Percentiles rank a stretch among this genome's conserved stretches.
These are phyloP conservation scores for Nemania diffusa DNA, from an alignment of 2,329 filamentous ascomycete genomes.

Conservation along the genomic window DNA sequence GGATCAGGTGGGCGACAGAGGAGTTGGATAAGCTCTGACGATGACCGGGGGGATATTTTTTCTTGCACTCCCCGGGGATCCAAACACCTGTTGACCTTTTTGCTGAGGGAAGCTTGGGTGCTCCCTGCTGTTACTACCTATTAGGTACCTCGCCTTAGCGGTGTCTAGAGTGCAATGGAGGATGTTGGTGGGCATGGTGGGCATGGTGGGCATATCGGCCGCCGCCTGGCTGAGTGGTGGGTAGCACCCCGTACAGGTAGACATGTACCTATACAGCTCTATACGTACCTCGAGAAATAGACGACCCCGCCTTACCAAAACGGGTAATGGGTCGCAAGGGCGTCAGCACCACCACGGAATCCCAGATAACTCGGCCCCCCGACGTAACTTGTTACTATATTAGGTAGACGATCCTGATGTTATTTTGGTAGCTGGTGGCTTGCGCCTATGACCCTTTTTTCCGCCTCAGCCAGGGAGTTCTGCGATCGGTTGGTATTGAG, in stretches of 20 bases:
- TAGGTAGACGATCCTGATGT: background rate
- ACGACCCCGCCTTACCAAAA: conserved; percentile 27
- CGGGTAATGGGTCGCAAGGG: conserved; percentile 16
- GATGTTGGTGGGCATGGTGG: conserved; percentile 23
- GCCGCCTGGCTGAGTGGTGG: conserved; percentile 2
- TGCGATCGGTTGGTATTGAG: background rate
- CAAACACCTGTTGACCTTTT: conserved; percentile 31
- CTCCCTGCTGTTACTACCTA: conserved; percentile 12
- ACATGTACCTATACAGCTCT: conserved; percentile 5
- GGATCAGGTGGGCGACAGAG: conserved; percentile 33
- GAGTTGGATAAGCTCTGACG: conserved; percentile 37
- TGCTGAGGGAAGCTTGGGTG: conserved; percentile 31
- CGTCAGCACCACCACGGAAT: conserved; percentile 18
- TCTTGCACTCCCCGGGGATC: conserved; percentile 18
- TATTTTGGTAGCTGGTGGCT: background rate
- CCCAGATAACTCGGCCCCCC: conserved; percentile 2
- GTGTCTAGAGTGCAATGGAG: conserved; percentile 27
- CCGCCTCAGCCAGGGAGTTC: background rate
- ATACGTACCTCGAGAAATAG: conserved; percentile 15
- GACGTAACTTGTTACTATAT: background rate
- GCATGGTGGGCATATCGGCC: too few relatives aligned
- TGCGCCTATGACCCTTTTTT: background rate
- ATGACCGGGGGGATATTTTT: conserved; percentile 33
- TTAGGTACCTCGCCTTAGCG: conserved; percentile 33
- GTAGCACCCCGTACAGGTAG: conserved; percentile 8